Evolutionary conservation across 2,329 filamentous ascomycete species (phyloP), one percentile per base, ranked within the genome.

Genomic region (Alternaria infectoria): DNA sequence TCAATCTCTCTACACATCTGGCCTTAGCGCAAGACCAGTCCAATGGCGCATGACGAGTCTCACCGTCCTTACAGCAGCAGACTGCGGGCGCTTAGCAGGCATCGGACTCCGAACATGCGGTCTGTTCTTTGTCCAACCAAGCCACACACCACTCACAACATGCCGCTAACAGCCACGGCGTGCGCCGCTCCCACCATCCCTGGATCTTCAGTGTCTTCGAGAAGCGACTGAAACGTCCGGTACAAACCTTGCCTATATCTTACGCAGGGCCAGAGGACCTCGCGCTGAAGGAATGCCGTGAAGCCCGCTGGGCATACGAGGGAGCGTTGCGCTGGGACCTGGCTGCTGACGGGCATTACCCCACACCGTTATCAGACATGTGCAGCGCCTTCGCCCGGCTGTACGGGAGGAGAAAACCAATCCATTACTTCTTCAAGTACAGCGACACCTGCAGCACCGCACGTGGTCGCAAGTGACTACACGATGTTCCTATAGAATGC

Each of bases 31-130:
- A 30, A 57, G 54, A 61, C 59, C 19, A 45, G 46, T 23, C 61
- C 64, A 54, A 56, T 62, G 46, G 61, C 60, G 55, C 59, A 59
- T 62, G 68, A 65, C 56, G 62, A 71, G 66, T 70, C 73, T 74
- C 65, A 74, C 70, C 65, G 46, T 62, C 57, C 58, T 61, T 59
- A 64, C 50, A 60, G 62, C 52, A 60, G 50, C 46, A 43, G 19
- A 54, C 26, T 54, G 61, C 60, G 59, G 59, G 69, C 64, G 65
- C 69, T 65, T 72, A 70, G 71, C 71, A 69, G 64, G 65, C 67
- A 69, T 74, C 72, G 69, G 74, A 73, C 62, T 72, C 72, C 73
- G 73, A 75, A 69, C 51, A 52, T 59, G 62, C 60, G 66, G 55
- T 62, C 64, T 60, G 64, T 56, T 55, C 56, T 51, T 23, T 47